Percentiles rank a stretch among this genome's conserved stretches.
phyloP scores from a whole-genome alignment of 176 grass and related monocot genomes.

The Bonia amplexicaulis region DNA sequence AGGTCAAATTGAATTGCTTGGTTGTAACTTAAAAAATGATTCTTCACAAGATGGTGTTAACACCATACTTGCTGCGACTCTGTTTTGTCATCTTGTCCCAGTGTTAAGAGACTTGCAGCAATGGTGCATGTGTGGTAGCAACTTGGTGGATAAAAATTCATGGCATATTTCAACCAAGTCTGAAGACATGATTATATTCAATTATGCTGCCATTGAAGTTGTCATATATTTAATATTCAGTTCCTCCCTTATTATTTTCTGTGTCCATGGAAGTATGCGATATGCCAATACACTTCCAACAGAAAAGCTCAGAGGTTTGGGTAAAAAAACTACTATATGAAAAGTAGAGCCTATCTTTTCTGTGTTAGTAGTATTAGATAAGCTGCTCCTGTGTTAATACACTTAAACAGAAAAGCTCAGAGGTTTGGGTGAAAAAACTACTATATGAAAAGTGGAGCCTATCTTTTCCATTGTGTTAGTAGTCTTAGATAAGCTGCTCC shows the following conservation, averaged over 20 bases:
- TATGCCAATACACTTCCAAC: neutral
- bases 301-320: neutral
- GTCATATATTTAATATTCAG: neutral
- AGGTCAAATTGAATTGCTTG: neutral
- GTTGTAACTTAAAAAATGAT: neutral
- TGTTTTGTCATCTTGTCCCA: neutral
- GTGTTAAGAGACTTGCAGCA: conserved; percentile 23
- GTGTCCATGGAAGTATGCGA: neutral
- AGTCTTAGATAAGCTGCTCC: neutral
- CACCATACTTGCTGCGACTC: neutral
- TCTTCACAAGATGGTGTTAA: conserved; percentile 10
- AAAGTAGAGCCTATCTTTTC: too few species aligned
- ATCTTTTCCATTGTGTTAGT: neutral
- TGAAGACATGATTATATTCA: conserved; percentile 1
- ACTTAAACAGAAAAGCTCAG: neutral
- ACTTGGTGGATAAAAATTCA: conserved; percentile 2
- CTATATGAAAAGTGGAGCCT: neutral
- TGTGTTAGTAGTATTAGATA: neutral
- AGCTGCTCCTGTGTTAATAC: neutral
- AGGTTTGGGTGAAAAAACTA: conserved; percentile 13
- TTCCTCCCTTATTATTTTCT: neutral
- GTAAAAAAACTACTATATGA: too few species aligned
- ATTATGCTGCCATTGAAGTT: neutral
- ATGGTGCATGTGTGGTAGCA: neutral
- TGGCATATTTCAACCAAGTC: conserved; percentile 3